A percentile compares a stretch with the other conserved stretches of the same genome.
phyloP scores from a whole-genome alignment of 768 basidiomycete species.

The Boletus pseudo-olivaceus region DNA sequence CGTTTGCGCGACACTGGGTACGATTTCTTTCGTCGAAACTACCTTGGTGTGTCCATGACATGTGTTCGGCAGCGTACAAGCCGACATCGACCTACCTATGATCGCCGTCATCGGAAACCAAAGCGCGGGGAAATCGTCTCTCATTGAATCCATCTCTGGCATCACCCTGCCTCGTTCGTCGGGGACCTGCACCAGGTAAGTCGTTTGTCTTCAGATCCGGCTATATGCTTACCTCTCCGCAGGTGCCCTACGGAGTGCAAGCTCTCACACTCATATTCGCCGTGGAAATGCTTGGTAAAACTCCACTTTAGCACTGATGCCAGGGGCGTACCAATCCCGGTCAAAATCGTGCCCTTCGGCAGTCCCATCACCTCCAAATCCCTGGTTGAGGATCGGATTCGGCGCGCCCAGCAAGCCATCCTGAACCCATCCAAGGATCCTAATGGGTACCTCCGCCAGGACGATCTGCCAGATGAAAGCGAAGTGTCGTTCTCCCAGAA shows the following conservation, averaged over 20 bases:
- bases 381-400: conserved; percentile 62
- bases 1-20: conserved; percentile 62
- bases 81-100: conserved; percentile 68
- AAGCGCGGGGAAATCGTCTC: conserved; percentile 72
- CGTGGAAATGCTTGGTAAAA: conserved; percentile 52
- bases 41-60: neutral
- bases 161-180: conserved; percentile 65
- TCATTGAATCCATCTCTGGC: conserved; percentile 75
- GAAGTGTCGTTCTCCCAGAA: conserved; percentile 49
- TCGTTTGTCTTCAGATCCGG: neutral
- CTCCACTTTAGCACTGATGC: conserved; percentile 43
- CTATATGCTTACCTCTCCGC: neutral
- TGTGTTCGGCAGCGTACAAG: conserved; percentile 47
- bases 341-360: conserved; percentile 43
- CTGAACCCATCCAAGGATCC: conserved; percentile 47
- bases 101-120: conserved; percentile 74
- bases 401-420: conserved; percentile 63
- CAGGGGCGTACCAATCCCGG: conserved; percentile 36
- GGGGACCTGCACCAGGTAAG: conserved; percentile 74
- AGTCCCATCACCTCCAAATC: conserved; percentile 45
- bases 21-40: neutral
- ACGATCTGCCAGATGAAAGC: conserved; percentile 9
- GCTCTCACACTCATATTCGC: conserved; percentile 36
- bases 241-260: conserved; percentile 61
- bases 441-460: conserved; percentile 12